Conservation (phyloP, 169 alveolate species). For the Neospora caninum region DNA sequence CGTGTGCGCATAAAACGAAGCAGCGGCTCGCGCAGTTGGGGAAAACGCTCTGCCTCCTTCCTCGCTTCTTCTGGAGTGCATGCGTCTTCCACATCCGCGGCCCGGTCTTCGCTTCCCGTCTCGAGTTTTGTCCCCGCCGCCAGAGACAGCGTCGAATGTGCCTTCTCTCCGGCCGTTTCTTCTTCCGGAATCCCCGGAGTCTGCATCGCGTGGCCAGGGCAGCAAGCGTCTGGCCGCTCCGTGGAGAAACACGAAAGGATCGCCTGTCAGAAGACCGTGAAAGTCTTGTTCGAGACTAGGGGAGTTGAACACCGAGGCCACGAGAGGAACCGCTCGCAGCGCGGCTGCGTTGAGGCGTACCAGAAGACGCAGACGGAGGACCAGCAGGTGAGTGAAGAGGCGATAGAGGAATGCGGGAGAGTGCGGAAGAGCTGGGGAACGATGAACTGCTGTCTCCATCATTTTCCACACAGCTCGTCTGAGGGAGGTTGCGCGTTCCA, state of each 20-base stretch:
- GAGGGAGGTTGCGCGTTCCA: not conserved
- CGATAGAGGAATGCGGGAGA: not conserved
- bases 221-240: not conserved
- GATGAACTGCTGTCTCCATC: not conserved
- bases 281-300: constrained; percentile 70
- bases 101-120: not conserved
- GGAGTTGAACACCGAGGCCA: constrained; percentile 73
- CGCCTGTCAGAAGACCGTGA: constrained; percentile 72
- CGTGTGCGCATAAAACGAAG: constrained; percentile 39
- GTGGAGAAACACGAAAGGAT: constrained; percentile 43
- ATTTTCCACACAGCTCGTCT: not conserved
- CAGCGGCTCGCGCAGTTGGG: constrained; percentile 32
- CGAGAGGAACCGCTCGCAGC: constrained; percentile 69
- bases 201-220: not conserved
- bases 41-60: not conserved
- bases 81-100: constrained; percentile 25
- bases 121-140: too few species aligned
- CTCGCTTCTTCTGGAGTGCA: not conserved
- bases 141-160: too few species aligned
- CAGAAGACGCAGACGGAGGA: constrained; percentile 56
- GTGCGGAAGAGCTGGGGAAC: not conserved
- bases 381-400: constrained; percentile 47
- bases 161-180: too few species aligned
- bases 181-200: too few species aligned
- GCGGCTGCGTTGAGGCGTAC: constrained; percentile 68